Evolutionary conservation across 768 basidiomycete genomes (phyloP).

Genomic region (Termitomyces sp.): DNA sequence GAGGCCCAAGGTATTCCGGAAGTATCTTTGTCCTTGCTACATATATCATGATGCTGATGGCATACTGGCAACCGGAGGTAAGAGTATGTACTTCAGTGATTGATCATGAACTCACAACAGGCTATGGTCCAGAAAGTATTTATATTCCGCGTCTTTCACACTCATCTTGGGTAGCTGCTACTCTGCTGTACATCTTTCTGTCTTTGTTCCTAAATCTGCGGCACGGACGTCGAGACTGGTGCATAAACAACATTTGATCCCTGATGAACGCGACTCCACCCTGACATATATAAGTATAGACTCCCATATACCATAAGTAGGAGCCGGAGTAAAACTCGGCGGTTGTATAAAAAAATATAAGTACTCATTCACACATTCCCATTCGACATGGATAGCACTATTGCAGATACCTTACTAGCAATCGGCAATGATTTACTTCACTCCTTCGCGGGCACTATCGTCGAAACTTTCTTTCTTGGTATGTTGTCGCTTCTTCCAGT

Average conservation of each 20-base stretch:
- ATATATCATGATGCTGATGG: too few relatives aligned
- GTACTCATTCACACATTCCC: not conserved
- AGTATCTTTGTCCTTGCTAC: too few relatives aligned
- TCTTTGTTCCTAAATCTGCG: not conserved
- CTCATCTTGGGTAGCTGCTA: too few relatives aligned
- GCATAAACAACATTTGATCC: not conserved
- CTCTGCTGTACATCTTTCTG: too few relatives aligned
- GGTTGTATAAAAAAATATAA: not conserved
- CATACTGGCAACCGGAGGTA: too few relatives aligned
- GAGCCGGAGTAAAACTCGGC: not conserved
- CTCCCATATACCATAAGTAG: not conserved
- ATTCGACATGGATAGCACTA: not conserved
- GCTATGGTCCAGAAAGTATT: too few relatives aligned
- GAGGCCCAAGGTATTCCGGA: too few relatives aligned
- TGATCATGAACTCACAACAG: too few relatives aligned
- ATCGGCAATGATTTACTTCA: not conserved
- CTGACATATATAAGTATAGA: not conserved
- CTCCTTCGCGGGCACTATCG: not conserved
- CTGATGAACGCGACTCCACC: not conserved
- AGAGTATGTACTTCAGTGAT: too few relatives aligned
- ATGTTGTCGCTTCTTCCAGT: not conserved
- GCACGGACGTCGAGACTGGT: too few relatives aligned
- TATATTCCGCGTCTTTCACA: too few relatives aligned
- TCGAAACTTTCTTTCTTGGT: not conserved
- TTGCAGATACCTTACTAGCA: not conserved